Conservation (phyloP, 768 basidiomycete genomes). For the Amanita polypyramis region DNA sequence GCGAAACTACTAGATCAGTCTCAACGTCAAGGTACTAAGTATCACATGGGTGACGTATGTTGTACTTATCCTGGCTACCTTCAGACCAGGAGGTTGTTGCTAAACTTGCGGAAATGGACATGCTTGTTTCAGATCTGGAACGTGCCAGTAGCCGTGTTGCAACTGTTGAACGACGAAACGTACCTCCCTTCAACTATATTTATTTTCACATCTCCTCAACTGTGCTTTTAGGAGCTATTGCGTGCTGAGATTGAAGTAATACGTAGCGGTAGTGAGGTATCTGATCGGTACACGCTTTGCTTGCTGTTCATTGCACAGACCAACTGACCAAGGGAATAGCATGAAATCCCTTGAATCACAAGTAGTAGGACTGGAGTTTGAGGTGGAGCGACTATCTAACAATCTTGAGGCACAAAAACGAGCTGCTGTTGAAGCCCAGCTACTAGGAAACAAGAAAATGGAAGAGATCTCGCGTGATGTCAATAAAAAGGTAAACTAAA, state of each 20-base stretch:
- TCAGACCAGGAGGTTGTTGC: conserved; percentile 87
- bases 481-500: conserved; percentile 33
- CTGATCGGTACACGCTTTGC: conserved; percentile 46
- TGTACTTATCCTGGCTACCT: not conserved
- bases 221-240: conserved; percentile 63
- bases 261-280: conserved; percentile 65
- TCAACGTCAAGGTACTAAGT: conserved; percentile 69
- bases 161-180: conserved; percentile 88
- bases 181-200: conserved; percentile 22
- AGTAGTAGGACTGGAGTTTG: conserved; percentile 66
- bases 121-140: conserved; percentile 90
- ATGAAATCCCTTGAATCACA: conserved; percentile 65
- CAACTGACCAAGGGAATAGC: conserved; percentile 24
- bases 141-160: conserved; percentile 92
- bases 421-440: conserved; percentile 35
- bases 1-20: conserved; percentile 87
- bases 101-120: conserved; percentile 87
- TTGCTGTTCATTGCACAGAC: not conserved
- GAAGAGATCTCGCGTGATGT: conserved; percentile 57
- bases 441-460: conserved; percentile 34
- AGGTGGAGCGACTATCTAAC: conserved; percentile 58
- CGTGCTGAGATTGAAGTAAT: conserved; percentile 92
- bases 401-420: conserved; percentile 54
- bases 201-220: not conserved
- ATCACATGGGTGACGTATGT: not conserved